Evolutionary conservation across 2,329 filamentous ascomycete species (phyloP).

Genomic region (Colletotrichum sansevieriae): DNA sequence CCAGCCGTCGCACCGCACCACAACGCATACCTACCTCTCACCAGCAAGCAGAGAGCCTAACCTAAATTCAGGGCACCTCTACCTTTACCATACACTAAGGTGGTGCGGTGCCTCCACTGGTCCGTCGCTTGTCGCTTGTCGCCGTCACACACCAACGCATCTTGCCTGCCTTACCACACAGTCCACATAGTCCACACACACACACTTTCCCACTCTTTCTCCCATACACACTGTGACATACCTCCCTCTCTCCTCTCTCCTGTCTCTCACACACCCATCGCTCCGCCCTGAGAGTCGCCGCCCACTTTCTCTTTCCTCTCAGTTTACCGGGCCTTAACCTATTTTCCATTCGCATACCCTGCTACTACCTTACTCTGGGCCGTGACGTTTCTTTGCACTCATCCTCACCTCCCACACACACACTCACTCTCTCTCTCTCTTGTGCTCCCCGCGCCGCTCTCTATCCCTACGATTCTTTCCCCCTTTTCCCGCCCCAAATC

Average conservation of each 20-base stretch:
- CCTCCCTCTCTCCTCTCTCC: background rate
- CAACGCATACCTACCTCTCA: slow-evolving; percentile 23
- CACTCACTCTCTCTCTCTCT: background rate
- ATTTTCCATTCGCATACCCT: too few species aligned
- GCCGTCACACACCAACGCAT: background rate
- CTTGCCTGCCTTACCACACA: background rate
- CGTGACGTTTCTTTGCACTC: slow-evolving; percentile 33
- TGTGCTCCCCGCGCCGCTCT: slow-evolving; percentile 12
- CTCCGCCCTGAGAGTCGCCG: background rate
- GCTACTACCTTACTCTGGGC: background rate
- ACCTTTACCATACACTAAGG: too few species aligned
- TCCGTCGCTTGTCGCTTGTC: too few species aligned
- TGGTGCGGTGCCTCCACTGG: too few species aligned
- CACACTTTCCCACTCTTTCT: background rate
- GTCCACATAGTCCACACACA: background rate
- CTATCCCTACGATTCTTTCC: slow-evolving; percentile 34
- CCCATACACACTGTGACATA: background rate
- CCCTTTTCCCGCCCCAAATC: slow-evolving; percentile 35
- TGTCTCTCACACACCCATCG: background rate
- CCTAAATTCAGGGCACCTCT: slow-evolving; percentile 15
- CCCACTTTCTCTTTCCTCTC: slow-evolving; percentile 33
- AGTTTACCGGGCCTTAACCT: background rate
- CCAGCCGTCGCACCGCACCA: slow-evolving; percentile 3
- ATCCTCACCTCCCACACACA: slow-evolving; percentile 15
- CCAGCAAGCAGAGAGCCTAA: slow-evolving; percentile 23